Conservation (phyloP, 345 rosid species). For the Boechera divaricarpa region DNA sequence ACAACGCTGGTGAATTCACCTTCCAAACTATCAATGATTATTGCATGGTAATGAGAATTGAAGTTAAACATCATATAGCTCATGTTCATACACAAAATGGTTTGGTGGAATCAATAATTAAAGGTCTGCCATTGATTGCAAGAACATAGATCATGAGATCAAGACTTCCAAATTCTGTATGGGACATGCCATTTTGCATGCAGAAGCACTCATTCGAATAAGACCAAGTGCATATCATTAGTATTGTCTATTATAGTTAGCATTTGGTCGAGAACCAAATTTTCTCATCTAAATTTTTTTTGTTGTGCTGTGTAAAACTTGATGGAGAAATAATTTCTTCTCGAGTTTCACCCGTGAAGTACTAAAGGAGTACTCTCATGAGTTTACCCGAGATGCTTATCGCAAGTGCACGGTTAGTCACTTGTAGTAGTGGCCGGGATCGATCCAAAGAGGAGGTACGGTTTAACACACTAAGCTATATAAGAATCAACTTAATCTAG, state of each 20-base stretch:
- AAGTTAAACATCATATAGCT: neutral
- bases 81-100: neutral
- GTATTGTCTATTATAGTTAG: neutral
- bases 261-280: neutral
- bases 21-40: neutral
- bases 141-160: neutral
- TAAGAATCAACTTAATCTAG: too few relatives aligned
- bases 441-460: too few relatives aligned
- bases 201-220: neutral
- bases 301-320: neutral
- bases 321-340: too few relatives aligned
- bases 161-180: neutral
- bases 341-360: too few relatives aligned
- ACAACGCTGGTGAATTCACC: neutral
- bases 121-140: neutral
- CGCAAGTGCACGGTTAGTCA: too few relatives aligned
- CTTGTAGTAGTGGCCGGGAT: too few relatives aligned
- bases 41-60: neutral
- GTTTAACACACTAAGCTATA: too few relatives aligned
- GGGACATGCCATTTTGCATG: neutral
- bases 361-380: too few relatives aligned
- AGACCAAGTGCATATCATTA: neutral
- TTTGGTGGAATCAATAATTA: neutral
- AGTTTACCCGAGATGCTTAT: too few relatives aligned
- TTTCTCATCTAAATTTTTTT: neutral